Percentiles rank a stretch among this genome's conserved stretches.
These are phyloP conservation scores for Astrothelium subdiscretum DNA, from an alignment of 495 filamentous ascomycete species.

Conservation along the genomic window DNA sequence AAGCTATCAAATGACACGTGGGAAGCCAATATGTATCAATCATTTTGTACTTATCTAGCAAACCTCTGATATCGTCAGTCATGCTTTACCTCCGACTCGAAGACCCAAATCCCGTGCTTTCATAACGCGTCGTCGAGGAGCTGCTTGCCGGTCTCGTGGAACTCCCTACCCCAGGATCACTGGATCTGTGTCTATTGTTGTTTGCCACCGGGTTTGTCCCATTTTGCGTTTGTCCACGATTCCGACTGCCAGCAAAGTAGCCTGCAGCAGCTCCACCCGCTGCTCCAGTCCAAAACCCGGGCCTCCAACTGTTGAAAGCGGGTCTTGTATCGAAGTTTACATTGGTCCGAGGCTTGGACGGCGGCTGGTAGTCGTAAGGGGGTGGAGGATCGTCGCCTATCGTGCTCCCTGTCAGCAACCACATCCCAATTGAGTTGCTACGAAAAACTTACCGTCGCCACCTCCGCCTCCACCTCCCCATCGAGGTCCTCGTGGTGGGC, in stretches of 20 bases:
- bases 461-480: slow-evolving; percentile 37
- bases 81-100: slow-evolving; percentile 56
- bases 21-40: too few species aligned
- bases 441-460: slow-evolving; percentile 21
- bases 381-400: slow-evolving; percentile 45
- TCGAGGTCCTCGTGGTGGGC: background rate
- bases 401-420: background rate
- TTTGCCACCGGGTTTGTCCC: background rate
- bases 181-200: background rate
- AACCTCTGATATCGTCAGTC: background rate
- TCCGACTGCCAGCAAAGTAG: slow-evolving; percentile 46
- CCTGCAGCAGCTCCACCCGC: slow-evolving; percentile 58
- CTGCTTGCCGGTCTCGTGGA: slow-evolving; percentile 28
- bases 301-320: slow-evolving; percentile 46
- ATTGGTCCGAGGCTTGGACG: slow-evolving; percentile 25
- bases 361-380: slow-evolving; percentile 46
- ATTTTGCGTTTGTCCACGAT: slow-evolving; percentile 3
- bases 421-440: background rate
- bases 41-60: too few species aligned
- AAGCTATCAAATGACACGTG: too few species aligned
- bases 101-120: slow-evolving; percentile 85
- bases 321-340: slow-evolving; percentile 5
- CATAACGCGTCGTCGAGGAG: slow-evolving; percentile 45
- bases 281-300: slow-evolving; percentile 81
- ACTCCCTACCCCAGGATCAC: slow-evolving; percentile 39